Conservation (phyloP, 2,329 filamentous ascomycete genomes). For the Chaetothyriales sp. region DNA sequence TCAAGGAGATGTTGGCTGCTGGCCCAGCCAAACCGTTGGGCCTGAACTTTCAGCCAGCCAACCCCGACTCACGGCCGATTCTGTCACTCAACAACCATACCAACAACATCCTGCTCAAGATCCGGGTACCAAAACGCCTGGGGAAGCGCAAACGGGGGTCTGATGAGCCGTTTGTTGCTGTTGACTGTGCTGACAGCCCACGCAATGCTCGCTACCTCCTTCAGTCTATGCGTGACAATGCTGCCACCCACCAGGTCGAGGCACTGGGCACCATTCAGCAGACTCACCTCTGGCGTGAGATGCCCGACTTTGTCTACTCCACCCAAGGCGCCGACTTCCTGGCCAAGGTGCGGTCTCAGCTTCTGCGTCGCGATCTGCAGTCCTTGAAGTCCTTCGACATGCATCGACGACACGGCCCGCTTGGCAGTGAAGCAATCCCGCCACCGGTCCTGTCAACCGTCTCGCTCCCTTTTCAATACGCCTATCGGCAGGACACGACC, state of each 20-base stretch:
- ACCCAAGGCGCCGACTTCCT: conserved; percentile 55
- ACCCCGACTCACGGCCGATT: conserved; percentile 63
- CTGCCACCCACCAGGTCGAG: conserved; percentile 49
- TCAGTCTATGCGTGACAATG: conserved; percentile 55
- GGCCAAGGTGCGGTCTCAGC: conserved; percentile 51
- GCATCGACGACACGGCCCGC: conserved; percentile 27
- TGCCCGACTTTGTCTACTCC: conserved; percentile 72
- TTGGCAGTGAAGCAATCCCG: conserved; percentile 57
- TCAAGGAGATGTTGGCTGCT: conserved; percentile 38
- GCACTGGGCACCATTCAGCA: conserved; percentile 58
- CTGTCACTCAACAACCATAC: conserved; percentile 60
- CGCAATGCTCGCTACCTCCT: conserved; percentile 42
- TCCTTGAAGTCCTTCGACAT: conserved; percentile 42
- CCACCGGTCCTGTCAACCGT: conserved; percentile 29
- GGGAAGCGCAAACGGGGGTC: conserved; percentile 76
- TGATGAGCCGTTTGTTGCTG: conserved; percentile 43
- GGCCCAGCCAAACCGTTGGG: conserved; percentile 38
- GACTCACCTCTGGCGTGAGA: conserved; percentile 72
- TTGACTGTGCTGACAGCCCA: conserved; percentile 22
- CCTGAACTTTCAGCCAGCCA: conserved; percentile 64
- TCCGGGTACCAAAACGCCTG: conserved; percentile 74
- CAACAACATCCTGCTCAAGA: conserved; percentile 71
- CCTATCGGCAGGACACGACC: conserved; percentile 71
- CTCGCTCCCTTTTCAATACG: conserved; percentile 23
- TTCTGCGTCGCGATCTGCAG: conserved; percentile 59